Evolutionary conservation across 2,329 filamentous ascomycete genomes (phyloP).

Genomic region (Eutypa lata): DNA sequence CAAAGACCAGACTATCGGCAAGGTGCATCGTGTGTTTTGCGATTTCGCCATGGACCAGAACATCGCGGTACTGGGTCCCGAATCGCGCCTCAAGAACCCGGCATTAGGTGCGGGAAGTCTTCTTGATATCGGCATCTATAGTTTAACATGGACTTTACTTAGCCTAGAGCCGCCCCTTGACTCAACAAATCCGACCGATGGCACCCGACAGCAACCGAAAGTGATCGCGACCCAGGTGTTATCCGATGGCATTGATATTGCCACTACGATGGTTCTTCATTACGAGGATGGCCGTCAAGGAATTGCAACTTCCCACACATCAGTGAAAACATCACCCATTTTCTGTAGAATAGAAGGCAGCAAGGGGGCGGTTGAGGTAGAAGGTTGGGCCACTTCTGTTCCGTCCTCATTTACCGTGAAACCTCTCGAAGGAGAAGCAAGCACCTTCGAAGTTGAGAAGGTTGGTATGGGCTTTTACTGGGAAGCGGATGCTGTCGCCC

Average conservation of each 20-base stretch:
- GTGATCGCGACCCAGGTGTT: constrained; percentile 35
- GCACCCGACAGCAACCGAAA: too few relatives aligned
- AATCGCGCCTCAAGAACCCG: constrained; percentile 33
- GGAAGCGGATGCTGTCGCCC: constrained; percentile 42
- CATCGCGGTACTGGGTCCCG: constrained; percentile 25
- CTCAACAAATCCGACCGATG: constrained; percentile 17
- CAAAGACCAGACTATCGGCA: constrained; percentile 36
- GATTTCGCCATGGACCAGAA: constrained; percentile 38
- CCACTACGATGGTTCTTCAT: constrained; percentile 35
- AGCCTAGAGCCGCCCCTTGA: constrained; percentile 29
- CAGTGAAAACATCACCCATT: constrained; percentile 16
- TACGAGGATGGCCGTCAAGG: constrained; percentile 38
- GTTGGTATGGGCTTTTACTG: constrained; percentile 37
- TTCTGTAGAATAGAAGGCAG: constrained; percentile 42
- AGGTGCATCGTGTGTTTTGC: constrained; percentile 34
- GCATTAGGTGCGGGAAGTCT: constrained; percentile 39
- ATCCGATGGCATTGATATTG: constrained; percentile 30
- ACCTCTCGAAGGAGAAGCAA: too few relatives aligned
- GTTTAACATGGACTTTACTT: constrained; percentile 37
- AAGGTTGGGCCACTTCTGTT: constrained; percentile 29
- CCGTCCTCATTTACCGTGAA: constrained; percentile 35
- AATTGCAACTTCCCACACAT: constrained; percentile 37
- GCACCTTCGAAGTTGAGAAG: constrained; percentile 20
- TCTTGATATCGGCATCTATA: constrained; percentile 43
- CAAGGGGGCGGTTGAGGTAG: constrained; percentile 33